Evolutionary conservation across 495 filamentous ascomycete species (phyloP), one percentile per base, ranked within the genome.

Genomic region (Talaromyces thailandensis): DNA sequence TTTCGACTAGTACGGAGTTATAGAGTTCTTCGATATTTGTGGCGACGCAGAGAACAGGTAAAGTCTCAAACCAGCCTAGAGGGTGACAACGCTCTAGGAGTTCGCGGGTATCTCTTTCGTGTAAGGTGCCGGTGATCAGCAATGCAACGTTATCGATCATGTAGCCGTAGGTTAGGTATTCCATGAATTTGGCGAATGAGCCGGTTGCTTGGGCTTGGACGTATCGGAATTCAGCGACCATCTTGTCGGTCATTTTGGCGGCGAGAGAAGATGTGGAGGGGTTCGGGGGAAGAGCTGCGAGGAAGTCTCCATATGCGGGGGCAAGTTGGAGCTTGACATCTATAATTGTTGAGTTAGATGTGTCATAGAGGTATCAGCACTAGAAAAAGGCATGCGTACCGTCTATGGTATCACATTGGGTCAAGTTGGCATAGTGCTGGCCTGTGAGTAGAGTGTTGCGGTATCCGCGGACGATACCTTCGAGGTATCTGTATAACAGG

Each of bases 101-200:
- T 76, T 98, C 95, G 48, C 93, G 84, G 14, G 95, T 98, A 77
- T 99, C 95, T 70, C 94, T 86, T 77, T 98, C 95, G 74, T 98
- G 94, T 21, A 99, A 83, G 21, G 95, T 99, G 64, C 95, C 94
- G 40, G 94, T 99, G 74, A 99, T 99, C 67, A 99, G 86, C 24
- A 99, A 86, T 26, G 94, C 95, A 45, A 99, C 92, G 72, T 99
- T 99, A 76, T 99, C 94, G 75, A 99, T 99, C 94, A 99, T 99
- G 80, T 99, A 99, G 53, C 91, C 92, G 69, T 99, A 98, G 11
- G 93, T 98, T 61, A 99, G 78, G 73, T 96, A 99, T 70, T 96
- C 91, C 78, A 98, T 87, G 74, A 99, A 99, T 68, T 90, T 91
- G 57, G 92, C 87, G 23, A 96, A 84, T 0, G 91, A 89, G 6